Evolutionary conservation across 495 filamentous ascomycete species (phyloP).

Genomic region (Penicillium pulvis): DNA sequence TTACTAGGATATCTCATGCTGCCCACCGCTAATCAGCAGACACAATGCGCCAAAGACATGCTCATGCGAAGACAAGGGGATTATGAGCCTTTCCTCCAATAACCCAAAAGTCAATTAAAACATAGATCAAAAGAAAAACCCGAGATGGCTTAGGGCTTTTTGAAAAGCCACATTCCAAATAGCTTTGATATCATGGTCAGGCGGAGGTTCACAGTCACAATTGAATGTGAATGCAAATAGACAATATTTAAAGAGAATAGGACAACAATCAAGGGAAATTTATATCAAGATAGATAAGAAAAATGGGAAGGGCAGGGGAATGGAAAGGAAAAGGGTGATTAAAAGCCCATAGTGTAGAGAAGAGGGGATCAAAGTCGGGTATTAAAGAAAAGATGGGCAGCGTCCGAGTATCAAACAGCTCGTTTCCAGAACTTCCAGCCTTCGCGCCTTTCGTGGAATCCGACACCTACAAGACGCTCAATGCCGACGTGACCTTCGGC

Average conservation of each 20-base stretch:
- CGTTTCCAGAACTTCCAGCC: constrained; percentile 95
- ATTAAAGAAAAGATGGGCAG: constrained; percentile 10
- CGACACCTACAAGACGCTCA: constrained; percentile 63
- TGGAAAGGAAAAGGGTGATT: constrained; percentile 1
- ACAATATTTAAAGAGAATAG: constrained; percentile 31
- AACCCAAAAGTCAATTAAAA: constrained; percentile 3
- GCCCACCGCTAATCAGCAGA: constrained; percentile 9
- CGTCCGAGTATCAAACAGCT: constrained; percentile 5
- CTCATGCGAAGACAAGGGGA: constrained; percentile 22
- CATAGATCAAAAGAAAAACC: constrained; percentile 4
- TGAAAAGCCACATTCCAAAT: constrained; percentile 7
- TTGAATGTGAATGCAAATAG: constrained; percentile 21
- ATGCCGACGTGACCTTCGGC: constrained; percentile 80
- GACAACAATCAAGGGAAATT: constrained; percentile 1
- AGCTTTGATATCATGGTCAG: constrained; percentile 7
- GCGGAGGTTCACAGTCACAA: constrained; percentile 2
- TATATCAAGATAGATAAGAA: not conserved
- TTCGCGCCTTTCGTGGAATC: constrained; percentile 68
- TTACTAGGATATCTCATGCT: constrained; percentile 10
- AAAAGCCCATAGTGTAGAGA: not conserved
- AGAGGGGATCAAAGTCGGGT: constrained; percentile 6
- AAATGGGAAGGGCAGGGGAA: not conserved
- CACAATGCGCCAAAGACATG: constrained; percentile 21
- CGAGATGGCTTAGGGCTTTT: not conserved
- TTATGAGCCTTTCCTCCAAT: constrained; percentile 8